Conservation (phyloP, 1,139 yeast species). For the Taphrina pruni region DNA sequence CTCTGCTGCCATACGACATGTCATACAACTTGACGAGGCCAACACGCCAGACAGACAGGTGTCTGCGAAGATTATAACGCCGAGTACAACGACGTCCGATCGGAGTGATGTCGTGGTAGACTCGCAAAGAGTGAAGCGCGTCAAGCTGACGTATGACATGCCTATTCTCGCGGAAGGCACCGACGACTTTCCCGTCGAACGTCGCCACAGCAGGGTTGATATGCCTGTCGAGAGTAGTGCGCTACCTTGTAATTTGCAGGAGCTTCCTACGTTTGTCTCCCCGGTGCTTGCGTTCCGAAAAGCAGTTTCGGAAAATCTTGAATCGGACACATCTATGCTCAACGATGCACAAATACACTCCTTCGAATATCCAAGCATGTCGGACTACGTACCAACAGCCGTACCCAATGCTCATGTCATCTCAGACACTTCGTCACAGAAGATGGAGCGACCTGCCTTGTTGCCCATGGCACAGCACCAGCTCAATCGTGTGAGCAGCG, state of each 20-base stretch:
- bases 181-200: slow-evolving; percentile 1
- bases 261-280: neutral
- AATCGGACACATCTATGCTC: neutral
- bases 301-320: neutral
- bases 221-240: neutral
- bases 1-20: neutral
- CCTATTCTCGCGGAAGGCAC: neutral
- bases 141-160: neutral
- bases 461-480: slow-evolving; percentile 27
- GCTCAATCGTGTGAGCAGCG: neutral
- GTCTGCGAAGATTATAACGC: neutral
- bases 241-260: neutral
- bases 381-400: slow-evolving; percentile 17
- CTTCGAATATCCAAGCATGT: neutral
- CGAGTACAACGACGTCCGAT: slow-evolving; percentile 9
- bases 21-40: neutral
- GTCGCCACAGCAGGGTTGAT: neutral
- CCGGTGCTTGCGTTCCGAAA: neutral
- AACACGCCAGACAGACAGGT: slow-evolving; percentile 1
- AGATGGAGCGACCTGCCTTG: neutral
- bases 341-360: neutral
- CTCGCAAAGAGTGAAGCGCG: slow-evolving; percentile 12
- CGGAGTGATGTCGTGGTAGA: slow-evolving; percentile 25
- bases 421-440: too few relatives aligned
- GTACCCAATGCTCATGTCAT: neutral